phyloP scores from a whole-genome alignment of 768 basidiomycete species.

The Lenzites betulinus region DNA sequence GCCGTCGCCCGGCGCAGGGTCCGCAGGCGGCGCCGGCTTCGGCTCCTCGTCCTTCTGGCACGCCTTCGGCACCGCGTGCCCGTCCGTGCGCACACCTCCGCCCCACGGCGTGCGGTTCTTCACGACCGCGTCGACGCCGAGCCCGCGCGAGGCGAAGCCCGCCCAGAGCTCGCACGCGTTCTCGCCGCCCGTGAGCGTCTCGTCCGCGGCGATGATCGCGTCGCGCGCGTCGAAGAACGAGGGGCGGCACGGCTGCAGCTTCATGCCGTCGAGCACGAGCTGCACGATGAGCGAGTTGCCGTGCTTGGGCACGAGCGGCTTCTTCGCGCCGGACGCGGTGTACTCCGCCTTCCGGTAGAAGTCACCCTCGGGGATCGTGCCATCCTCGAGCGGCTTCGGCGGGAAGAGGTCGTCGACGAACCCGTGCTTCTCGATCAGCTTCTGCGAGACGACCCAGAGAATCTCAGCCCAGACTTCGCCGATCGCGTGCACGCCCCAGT shows the following conservation, averaged over 20 bases:
- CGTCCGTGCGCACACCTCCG: constrained; percentile 79
- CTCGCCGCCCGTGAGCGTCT: constrained; percentile 88
- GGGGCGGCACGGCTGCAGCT: constrained; percentile 90
- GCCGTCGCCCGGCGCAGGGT: constrained; percentile 38
- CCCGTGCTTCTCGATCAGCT: constrained; percentile 79
- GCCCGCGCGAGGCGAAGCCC: constrained; percentile 79
- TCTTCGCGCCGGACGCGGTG: constrained; percentile 44
- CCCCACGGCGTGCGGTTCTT: constrained; percentile 88
- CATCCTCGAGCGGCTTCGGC: constrained; percentile 63
- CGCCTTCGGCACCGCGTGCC: constrained; percentile 41
- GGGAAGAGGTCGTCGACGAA: constrained; percentile 82
- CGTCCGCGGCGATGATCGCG: constrained; percentile 90
- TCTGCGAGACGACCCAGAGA: constrained; percentile 77
- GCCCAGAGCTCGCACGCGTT: constrained; percentile 89
- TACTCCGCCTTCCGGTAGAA: constrained; percentile 62
- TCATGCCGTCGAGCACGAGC: constrained; percentile 91
- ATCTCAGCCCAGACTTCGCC: constrained; percentile 97
- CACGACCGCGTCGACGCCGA: constrained; percentile 77
- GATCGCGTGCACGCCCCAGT: constrained; percentile 91
- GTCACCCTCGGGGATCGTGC: constrained; percentile 64
- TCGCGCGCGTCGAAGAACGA: constrained; percentile 88
- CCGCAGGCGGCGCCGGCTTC: constrained; percentile 26
- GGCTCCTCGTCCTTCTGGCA: constrained; percentile 35
- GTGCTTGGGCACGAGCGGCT: constrained; percentile 79
- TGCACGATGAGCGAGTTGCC: constrained; percentile 87